Evolutionary conservation across 2,329 filamentous ascomycete species (phyloP).

Genomic region (Penicillium sp.): DNA sequence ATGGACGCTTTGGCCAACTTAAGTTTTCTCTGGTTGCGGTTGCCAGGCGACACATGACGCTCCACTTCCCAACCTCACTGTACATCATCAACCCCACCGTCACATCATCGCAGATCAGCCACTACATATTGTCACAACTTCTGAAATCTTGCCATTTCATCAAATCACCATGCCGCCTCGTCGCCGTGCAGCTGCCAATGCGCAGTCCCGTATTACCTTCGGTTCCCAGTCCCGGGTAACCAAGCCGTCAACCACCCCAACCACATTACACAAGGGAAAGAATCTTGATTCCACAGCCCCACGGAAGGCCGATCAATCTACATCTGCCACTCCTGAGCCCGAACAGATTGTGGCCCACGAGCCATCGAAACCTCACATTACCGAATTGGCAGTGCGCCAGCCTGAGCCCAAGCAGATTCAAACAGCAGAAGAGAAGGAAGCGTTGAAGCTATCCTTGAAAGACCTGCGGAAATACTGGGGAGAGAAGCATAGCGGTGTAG

Average conservation of each 20-base stretch:
- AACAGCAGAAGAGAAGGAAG: constrained; percentile 45
- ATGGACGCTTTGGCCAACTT: constrained; percentile 4
- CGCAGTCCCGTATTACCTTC: constrained; percentile 65
- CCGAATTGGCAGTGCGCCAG: constrained; percentile 42
- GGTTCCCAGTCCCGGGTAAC: constrained; percentile 59
- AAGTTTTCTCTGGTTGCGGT: constrained; percentile 4
- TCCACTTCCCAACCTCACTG: background rate
- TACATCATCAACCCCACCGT: background rate
- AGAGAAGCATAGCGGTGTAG: constrained; percentile 66
- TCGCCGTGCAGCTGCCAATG: constrained; percentile 38
- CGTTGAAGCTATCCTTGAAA: constrained; percentile 64
- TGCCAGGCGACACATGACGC: constrained; percentile 12
- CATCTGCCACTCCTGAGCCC: constrained; percentile 26
- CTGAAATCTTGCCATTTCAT: background rate
- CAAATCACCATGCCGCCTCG: constrained; percentile 43
- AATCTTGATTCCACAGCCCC: constrained; percentile 37
- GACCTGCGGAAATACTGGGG: constrained; percentile 80
- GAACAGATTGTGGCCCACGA: constrained; percentile 28
- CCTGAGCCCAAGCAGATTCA: constrained; percentile 46
- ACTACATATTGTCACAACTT: background rate
- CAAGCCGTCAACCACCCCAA: constrained; percentile 50
- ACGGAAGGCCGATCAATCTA: constrained; percentile 28
- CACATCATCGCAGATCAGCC: background rate
- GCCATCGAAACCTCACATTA: constrained; percentile 32
- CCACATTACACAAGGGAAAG: constrained; percentile 35